phyloP scores from a whole-genome alignment of 23 red algal genomes.

The Gracilaria vermiculophylla region DNA sequence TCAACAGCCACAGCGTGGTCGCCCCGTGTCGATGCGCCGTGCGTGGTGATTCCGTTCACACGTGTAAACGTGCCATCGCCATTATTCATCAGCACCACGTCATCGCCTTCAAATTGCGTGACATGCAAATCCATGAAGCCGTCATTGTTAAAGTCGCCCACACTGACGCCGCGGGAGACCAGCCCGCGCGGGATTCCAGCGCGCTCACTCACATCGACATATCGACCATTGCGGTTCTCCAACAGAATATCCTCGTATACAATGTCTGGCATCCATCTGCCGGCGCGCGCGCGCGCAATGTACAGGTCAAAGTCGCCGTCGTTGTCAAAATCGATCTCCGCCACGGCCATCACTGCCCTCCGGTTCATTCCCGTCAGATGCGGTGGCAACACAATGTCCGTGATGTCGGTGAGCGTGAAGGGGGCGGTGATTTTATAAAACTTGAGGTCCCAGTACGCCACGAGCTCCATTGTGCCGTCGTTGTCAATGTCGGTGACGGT shows the following conservation, averaged over 20 bases:
- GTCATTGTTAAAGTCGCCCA: conserved; percentile 77
- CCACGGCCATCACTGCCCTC: conserved; percentile 40
- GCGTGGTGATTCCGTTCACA: background rate
- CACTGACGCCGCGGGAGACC: conserved; percentile 45
- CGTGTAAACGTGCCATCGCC: conserved; percentile 38
- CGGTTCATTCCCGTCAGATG: background rate
- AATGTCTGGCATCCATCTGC: conserved; percentile 21
- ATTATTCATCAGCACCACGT: conserved; percentile 55
- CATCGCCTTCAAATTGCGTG: conserved; percentile 16
- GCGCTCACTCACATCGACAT: conserved; percentile 36
- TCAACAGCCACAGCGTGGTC: conserved; percentile 59
- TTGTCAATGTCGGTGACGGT: conserved; percentile 35
- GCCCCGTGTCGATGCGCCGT: conserved; percentile 6
- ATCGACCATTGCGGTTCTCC: conserved; percentile 47
- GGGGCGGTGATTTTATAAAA: conserved; percentile 30
- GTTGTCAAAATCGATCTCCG: conserved; percentile 77
- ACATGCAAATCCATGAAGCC: conserved; percentile 60
- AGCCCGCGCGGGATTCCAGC: conserved; percentile 33
- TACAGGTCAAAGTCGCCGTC: conserved; percentile 73
- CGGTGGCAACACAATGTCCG: conserved; percentile 14
- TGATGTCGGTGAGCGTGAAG: conserved; percentile 34
- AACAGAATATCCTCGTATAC: conserved; percentile 42
- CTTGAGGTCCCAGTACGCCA: conserved; percentile 26
- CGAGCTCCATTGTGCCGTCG: conserved; percentile 42
- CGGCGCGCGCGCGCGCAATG: conserved; percentile 7